Evolutionary conservation across 345 rosid species (phyloP).

Genomic region (Crucihimalaya himalaica): DNA sequence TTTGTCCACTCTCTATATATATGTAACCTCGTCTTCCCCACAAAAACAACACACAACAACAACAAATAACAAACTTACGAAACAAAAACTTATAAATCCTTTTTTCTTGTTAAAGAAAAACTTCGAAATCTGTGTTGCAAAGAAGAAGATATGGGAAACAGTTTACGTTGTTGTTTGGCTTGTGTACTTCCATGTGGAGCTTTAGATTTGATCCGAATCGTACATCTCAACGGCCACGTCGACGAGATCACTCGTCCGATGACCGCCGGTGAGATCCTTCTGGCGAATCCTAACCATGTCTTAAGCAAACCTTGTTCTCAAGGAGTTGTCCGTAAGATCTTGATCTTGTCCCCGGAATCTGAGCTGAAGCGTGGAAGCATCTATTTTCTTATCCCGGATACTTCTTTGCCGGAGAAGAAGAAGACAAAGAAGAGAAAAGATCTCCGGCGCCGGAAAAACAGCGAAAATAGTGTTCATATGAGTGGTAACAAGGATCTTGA

Average conservation of each 20-base stretch:
- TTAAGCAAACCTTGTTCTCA: conserved; percentile 84
- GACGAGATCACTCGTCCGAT: conserved; percentile 75
- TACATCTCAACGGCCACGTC: conserved; percentile 81
- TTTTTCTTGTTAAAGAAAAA: neutral
- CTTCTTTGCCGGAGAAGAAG: conserved; percentile 69
- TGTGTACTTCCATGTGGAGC: conserved; percentile 97
- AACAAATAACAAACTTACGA: neutral
- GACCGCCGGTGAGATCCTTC: conserved; percentile 83
- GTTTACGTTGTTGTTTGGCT: conserved; percentile 86
- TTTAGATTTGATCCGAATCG: conserved; percentile 87
- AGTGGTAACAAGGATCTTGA: conserved; percentile 2
- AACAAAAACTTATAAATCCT: neutral
- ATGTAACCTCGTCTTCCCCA: conserved; percentile 21
- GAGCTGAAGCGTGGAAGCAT: conserved; percentile 90
- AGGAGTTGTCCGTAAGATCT: conserved; percentile 71
- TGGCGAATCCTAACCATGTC: conserved; percentile 81
- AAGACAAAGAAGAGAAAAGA: conserved; percentile 41
- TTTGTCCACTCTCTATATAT: conserved; percentile 15
- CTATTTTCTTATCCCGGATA: conserved; percentile 76
- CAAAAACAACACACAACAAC: conserved; percentile 26
- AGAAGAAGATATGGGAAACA: conserved; percentile 69
- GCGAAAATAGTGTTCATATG: conserved; percentile 11
- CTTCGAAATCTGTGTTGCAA: neutral
- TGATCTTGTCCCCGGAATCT: conserved; percentile 83
- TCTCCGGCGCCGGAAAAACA: conserved; percentile 1